phyloP scores from a whole-genome alignment of 2,329 filamentous ascomycete genomes.

The Ascochyta rabiei region DNA sequence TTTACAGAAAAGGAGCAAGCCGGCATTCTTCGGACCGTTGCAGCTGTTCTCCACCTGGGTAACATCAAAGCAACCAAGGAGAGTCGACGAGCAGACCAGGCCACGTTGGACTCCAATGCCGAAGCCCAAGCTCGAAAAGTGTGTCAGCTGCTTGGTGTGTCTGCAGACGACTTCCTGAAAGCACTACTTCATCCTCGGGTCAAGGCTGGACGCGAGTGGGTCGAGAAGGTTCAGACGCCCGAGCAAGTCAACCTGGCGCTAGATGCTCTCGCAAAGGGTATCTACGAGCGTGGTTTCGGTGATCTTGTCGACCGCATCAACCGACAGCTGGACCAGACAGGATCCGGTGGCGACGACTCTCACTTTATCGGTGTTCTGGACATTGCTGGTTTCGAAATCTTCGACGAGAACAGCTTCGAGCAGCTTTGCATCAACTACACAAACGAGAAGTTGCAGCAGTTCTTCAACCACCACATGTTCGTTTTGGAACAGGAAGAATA shows the following conservation, averaged over 20 bases:
- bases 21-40: conserved; percentile 83
- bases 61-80: conserved; percentile 91
- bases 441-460: conserved; percentile 98
- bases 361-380: conserved; percentile 97
- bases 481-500: conserved; percentile 98
- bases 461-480: conserved; percentile 99
- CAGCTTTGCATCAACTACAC: conserved; percentile 99
- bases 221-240: conserved; percentile 96
- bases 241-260: conserved; percentile 91
- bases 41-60: conserved; percentile 89
- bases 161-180: conserved; percentile 82
- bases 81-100: conserved; percentile 88
- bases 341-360: conserved; percentile 82
- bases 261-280: conserved; percentile 92
- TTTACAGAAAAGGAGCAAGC: conserved; percentile 85
- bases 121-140: conserved; percentile 77
- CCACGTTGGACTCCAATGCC: conserved; percentile 76
- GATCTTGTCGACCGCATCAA: conserved; percentile 93
- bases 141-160: conserved; percentile 83
- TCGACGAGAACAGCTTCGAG: conserved; percentile 98
- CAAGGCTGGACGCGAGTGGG: conserved; percentile 96
- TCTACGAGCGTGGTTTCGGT: conserved; percentile 95
- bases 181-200: conserved; percentile 90
- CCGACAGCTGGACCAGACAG: conserved; percentile 83
- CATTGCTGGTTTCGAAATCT: conserved; percentile 99